These are phyloP conservation scores for Trypanosomatidae sp. DNA, from an alignment of 208 protist genomes.

Conservation along the genomic window DNA sequence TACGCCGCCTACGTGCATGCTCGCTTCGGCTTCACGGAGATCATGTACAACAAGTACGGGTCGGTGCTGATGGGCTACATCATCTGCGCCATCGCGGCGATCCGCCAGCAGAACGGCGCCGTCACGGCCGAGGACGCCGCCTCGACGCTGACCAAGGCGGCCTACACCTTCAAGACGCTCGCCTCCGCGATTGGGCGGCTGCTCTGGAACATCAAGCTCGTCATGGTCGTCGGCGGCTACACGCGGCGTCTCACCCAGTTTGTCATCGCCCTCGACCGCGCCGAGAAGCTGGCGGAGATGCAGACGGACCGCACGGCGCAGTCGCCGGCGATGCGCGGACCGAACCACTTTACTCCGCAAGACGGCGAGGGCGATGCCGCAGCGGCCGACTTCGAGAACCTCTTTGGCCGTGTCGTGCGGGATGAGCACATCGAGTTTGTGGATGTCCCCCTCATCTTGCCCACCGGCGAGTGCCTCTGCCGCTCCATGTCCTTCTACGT, in stretches of 20 bases:
- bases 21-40: conserved; percentile 52
- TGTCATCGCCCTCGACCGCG: conserved; percentile 37
- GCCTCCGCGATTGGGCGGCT: conserved; percentile 40
- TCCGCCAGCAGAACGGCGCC: conserved; percentile 13
- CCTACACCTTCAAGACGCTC: conserved; percentile 50
- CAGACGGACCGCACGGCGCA: conserved; percentile 25
- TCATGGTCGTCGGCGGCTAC: conserved; percentile 52
- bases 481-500: conserved; percentile 72
- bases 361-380: conserved; percentile 1
- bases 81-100: conserved; percentile 34
- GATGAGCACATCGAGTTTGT: conserved; percentile 89
- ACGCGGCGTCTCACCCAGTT: conserved; percentile 55
- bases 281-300: conserved; percentile 25
- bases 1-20: conserved; percentile 55
- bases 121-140: conserved; percentile 11
- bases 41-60: conserved; percentile 55
- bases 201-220: conserved; percentile 46
- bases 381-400: conserved; percentile 10
- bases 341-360: too few species aligned
- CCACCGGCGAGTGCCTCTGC: conserved; percentile 61
- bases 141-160: conserved; percentile 20
- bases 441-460: conserved; percentile 65
- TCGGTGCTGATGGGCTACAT: conserved; percentile 50
- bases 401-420: conserved; percentile 33
- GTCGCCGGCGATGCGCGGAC: too few species aligned